These are phyloP conservation scores for Pecoramyces ruminantium DNA, from an alignment of 192 early-diverging fungal genomes.

Conservation along the genomic window DNA sequence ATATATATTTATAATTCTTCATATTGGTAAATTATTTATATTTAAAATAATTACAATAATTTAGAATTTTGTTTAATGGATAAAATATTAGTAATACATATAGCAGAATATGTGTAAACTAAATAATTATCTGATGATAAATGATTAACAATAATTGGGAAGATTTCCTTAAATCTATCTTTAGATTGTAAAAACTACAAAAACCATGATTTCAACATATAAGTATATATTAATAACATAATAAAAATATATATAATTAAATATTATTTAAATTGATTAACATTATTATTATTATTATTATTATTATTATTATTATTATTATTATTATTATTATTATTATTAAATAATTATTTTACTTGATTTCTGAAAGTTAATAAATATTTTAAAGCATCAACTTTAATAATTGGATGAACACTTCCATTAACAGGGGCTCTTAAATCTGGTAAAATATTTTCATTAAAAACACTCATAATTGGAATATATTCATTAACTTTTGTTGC, in stretches of 20 bases:
- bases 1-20: neutral
- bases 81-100: constrained; percentile 78
- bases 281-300: too few species aligned
- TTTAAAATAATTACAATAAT: constrained; percentile 6
- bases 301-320: too few species aligned
- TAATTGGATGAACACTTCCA: constrained; percentile 57
- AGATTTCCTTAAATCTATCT: constrained; percentile 49
- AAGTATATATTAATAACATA: too few species aligned
- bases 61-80: constrained; percentile 45
- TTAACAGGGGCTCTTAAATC: constrained; percentile 59
- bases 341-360: too few species aligned
- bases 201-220: too few species aligned
- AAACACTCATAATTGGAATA: constrained; percentile 71
- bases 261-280: too few species aligned
- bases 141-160: constrained; percentile 65
- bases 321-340: too few species aligned
- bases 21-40: too few species aligned
- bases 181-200: constrained; percentile 42
- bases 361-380: constrained; percentile 85
- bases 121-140: constrained; percentile 64
- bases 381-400: constrained; percentile 90
- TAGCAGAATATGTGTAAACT: constrained; percentile 82
- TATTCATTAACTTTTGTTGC: constrained; percentile 68
- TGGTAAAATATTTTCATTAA: constrained; percentile 59
- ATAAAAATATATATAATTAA: too few species aligned